Conservation (phyloP, 257 asterid genomes). For the Solanum ossicruentum region DNA sequence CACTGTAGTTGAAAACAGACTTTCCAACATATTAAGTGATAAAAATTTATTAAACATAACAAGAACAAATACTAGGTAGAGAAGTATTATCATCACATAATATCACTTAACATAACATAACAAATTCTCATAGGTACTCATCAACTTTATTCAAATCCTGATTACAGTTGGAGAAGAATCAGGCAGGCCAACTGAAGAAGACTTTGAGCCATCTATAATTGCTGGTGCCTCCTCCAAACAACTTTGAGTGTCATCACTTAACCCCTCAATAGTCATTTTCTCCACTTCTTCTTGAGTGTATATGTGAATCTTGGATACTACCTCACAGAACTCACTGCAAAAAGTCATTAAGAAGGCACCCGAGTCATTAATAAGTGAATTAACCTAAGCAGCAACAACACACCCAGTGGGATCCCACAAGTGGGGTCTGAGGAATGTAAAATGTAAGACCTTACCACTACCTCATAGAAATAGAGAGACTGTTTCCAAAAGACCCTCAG, state of each 20-base stretch:
- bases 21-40: neutral
- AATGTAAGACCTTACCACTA: too few relatives aligned
- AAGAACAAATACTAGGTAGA: neutral
- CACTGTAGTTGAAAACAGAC: neutral
- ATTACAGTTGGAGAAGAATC: constrained; percentile 40
- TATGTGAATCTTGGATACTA: constrained; percentile 72
- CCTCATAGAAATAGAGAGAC: too few relatives aligned
- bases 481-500: too few relatives aligned
- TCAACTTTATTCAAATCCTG: constrained; percentile 19
- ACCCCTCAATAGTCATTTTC: constrained; percentile 62
- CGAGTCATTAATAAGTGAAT: neutral
- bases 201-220: constrained; percentile 44
- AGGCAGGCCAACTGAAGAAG: constrained; percentile 71
- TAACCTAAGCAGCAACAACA: neutral
- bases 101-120: neutral
- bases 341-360: neutral
- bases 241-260: constrained; percentile 83
- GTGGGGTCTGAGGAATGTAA: neutral
- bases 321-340: constrained; percentile 77
- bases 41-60: neutral
- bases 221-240: constrained; percentile 83
- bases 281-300: constrained; percentile 90
- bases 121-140: neutral
- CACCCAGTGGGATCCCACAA: neutral
- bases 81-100: neutral